Percentiles rank a stretch among this genome's conserved stretches.
These are phyloP conservation scores for Sphaerobolus stellatus DNA, from an alignment of 1,284 basidiomycete species.

Conservation along the genomic window DNA sequence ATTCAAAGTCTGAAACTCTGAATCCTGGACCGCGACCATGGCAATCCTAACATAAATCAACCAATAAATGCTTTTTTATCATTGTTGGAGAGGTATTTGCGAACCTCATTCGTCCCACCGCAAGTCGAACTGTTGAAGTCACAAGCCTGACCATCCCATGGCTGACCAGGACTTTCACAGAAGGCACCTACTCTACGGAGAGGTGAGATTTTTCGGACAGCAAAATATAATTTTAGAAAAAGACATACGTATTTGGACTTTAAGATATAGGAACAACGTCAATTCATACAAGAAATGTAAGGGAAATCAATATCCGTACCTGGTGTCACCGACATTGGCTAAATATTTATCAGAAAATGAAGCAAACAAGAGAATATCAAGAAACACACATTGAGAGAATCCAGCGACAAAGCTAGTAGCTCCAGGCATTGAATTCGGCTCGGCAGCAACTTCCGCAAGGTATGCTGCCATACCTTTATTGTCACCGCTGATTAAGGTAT, in stretches of 20 bases:
- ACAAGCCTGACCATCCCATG: conserved; percentile 64
- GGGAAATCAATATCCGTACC: neutral
- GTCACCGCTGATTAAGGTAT: conserved; percentile 72
- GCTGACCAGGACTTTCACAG: conserved; percentile 71
- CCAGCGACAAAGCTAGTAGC: conserved; percentile 73
- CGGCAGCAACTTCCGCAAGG: conserved; percentile 53
- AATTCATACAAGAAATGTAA: neutral
- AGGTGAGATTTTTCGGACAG: neutral
- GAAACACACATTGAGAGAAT: conserved; percentile 61
- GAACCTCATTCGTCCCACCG: conserved; percentile 49
- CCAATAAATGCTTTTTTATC: conserved; percentile 3
- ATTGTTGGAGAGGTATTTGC: neutral
- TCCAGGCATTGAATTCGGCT: conserved; percentile 66
- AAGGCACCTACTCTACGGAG: conserved; percentile 63
- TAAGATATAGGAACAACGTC: neutral
- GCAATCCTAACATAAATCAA: conserved; percentile 1
- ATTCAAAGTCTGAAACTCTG: conserved; percentile 68
- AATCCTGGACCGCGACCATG: conserved; percentile 65
- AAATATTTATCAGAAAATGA: conserved; percentile 3
- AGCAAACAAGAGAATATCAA: neutral
- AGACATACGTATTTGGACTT: conserved; percentile 69
- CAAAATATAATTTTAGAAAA: neutral
- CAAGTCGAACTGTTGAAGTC: conserved; percentile 71
- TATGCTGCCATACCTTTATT: conserved; percentile 84
- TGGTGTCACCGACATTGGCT: conserved; percentile 77